Evolutionary conservation across 345 rosid species (phyloP).

Genomic region (Eucalyptus erythrocorys): DNA sequence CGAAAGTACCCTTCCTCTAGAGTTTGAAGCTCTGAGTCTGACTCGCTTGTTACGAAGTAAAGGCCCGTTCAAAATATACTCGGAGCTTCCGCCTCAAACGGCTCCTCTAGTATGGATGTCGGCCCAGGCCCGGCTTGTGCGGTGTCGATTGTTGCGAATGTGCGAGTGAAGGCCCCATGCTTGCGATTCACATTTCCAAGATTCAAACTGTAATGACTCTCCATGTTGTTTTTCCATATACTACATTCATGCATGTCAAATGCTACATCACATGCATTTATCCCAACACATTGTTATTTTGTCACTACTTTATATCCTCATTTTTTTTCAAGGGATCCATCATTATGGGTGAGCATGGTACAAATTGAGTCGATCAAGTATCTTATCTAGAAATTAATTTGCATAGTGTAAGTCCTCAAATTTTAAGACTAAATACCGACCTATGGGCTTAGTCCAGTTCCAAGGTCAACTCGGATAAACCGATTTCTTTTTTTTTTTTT

Average conservation of each 20-base stretch:
- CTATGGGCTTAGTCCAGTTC: rapidly evolving
- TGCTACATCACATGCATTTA: too few relatives aligned
- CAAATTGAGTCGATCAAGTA: rapidly evolving
- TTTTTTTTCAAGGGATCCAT: too few relatives aligned
- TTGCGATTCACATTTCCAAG: too few relatives aligned
- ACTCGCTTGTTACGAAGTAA: background rate
- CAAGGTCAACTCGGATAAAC: too few relatives aligned
- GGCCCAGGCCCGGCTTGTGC: background rate
- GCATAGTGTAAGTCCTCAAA: rapidly evolving
- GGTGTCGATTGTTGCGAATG: background rate
- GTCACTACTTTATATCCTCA: too few relatives aligned
- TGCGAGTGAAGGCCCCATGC: background rate
- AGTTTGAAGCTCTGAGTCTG: background rate
- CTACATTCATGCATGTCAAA: too few relatives aligned
- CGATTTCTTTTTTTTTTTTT: too few relatives aligned
- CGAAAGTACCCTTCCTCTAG: too few relatives aligned
- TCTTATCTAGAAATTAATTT: rapidly evolving
- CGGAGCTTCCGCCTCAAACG: background rate
- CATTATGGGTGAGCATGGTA: rapidly evolving
- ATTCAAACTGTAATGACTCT: too few relatives aligned
- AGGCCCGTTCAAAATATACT: too few relatives aligned
- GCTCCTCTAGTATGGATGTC: background rate
- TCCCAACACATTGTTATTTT: too few relatives aligned
- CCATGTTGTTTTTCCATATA: too few relatives aligned
- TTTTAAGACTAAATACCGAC: rapidly evolving